These are phyloP conservation scores for Glycine tomentella DNA, from an alignment of 306 rosid genomes.

Conservation along the genomic window DNA sequence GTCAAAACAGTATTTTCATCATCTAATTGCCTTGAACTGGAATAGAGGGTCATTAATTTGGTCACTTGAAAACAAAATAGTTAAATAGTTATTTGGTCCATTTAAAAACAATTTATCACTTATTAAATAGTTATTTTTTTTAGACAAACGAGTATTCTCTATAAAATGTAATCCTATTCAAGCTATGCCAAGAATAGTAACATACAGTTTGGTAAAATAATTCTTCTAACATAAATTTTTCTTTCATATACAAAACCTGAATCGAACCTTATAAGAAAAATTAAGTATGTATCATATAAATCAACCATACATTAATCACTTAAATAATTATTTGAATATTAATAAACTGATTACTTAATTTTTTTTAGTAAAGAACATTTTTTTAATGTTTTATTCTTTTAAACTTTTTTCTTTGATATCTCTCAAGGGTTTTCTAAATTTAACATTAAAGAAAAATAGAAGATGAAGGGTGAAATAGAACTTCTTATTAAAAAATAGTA, in stretches of 20 bases:
- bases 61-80: background rate
- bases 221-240: too few species aligned
- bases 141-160: background rate
- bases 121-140: background rate
- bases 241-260: background rate
- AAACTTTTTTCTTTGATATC: too few species aligned
- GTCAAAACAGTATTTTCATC: background rate
- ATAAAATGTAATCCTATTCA: background rate
- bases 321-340: background rate
- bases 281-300: background rate
- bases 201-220: too few species aligned
- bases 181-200: too few species aligned
- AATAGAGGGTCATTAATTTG: background rate
- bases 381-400: too few species aligned
- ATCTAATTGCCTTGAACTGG: background rate
- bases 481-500: background rate
- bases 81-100: too few species aligned
- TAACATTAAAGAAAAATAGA: background rate
- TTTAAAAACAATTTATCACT: background rate
- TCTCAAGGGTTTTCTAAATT: background rate
- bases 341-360: background rate
- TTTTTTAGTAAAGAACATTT: too few species aligned
- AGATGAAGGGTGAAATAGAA: background rate
- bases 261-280: background rate
- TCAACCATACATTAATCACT: background rate